Evolutionary conservation across 2,329 filamentous ascomycete genomes (phyloP).

Genomic region (Penicillium sp.): DNA sequence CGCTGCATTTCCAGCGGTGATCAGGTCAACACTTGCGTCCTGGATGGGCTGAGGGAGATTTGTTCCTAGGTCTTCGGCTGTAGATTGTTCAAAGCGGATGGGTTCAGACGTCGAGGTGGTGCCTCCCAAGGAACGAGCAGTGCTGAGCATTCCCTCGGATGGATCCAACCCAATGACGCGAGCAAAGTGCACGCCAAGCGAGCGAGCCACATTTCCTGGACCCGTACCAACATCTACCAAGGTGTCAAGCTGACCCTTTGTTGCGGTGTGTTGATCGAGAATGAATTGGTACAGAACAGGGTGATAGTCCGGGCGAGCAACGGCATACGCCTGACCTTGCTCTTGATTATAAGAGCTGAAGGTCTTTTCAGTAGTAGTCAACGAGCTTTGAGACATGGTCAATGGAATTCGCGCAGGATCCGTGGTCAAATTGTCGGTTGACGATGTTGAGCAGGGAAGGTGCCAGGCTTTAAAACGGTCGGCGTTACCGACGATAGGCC

Average conservation of each 20-base stretch:
- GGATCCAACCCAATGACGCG: constrained; percentile 57
- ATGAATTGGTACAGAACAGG: constrained; percentile 52
- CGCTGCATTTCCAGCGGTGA: constrained; percentile 55
- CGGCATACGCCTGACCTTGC: constrained; percentile 38
- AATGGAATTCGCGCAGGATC: background rate
- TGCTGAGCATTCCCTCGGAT: constrained; percentile 57
- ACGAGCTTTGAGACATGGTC: constrained; percentile 11
- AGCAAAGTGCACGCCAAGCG: constrained; percentile 52
- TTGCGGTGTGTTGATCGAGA: constrained; percentile 51
- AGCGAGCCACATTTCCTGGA: constrained; percentile 55
- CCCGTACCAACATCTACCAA: constrained; percentile 62
- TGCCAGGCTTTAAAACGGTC: background rate
- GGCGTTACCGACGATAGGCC: background rate
- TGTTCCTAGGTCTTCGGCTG: constrained; percentile 51
- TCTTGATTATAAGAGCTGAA: constrained; percentile 25
- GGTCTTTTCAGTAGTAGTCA: constrained; percentile 25
- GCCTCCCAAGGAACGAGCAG: constrained; percentile 48
- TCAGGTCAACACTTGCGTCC: constrained; percentile 52
- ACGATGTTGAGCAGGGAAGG: too few species aligned
- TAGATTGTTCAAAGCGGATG: constrained; percentile 50
- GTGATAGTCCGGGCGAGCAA: constrained; percentile 56
- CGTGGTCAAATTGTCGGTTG: background rate
- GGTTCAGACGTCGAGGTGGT: constrained; percentile 34
- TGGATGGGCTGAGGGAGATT: constrained; percentile 33
- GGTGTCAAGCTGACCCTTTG: constrained; percentile 49